These are phyloP conservation scores for Metschnikowia reukaufii DNA, from an alignment of 805 yeast species.

Conservation along the genomic window DNA sequence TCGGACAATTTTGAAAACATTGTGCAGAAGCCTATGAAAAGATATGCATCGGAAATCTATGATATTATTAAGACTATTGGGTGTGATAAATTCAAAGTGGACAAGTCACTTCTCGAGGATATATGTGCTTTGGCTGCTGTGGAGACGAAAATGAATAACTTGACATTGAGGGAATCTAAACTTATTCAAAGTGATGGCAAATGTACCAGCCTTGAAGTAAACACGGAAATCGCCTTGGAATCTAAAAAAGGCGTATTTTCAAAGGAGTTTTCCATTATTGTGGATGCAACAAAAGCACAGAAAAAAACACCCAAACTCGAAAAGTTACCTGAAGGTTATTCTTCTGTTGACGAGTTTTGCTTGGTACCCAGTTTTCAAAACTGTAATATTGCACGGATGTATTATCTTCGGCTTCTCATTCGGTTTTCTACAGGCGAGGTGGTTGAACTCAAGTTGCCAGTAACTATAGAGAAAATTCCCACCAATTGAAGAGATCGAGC, in stretches of 20 bases:
- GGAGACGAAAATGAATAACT: conserved; percentile 27
- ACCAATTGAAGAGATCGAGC: too few species aligned
- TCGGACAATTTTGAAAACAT: conserved; percentile 33
- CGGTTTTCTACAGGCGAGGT: conserved; percentile 23
- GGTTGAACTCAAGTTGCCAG: conserved; percentile 31
- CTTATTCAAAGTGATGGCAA: conserved; percentile 25
- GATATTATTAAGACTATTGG: conserved; percentile 26
- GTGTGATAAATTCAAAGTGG: conserved; percentile 27
- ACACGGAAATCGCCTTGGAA: conserved; percentile 6
- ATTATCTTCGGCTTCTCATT: conserved; percentile 29
- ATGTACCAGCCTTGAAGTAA: conserved; percentile 11
- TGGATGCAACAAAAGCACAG: conserved; percentile 30
- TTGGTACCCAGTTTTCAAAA: conserved; percentile 41
- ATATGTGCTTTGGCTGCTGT: conserved; percentile 34
- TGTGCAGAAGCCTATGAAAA: conserved; percentile 34
- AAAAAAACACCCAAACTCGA: conserved; percentile 15
- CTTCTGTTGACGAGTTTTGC: conserved; percentile 27
- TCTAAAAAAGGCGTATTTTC: conserved; percentile 16
- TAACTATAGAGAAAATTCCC: conserved; percentile 26
- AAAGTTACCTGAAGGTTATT: conserved; percentile 10
- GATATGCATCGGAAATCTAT: conserved; percentile 30
- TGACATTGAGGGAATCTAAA: conserved; percentile 24
- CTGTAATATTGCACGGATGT: conserved; percentile 35
- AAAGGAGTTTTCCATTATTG: conserved; percentile 24
- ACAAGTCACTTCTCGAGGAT: conserved; percentile 28